phyloP scores from a whole-genome alignment of 139 green algal species.

The Micromonas commoda region DNA sequence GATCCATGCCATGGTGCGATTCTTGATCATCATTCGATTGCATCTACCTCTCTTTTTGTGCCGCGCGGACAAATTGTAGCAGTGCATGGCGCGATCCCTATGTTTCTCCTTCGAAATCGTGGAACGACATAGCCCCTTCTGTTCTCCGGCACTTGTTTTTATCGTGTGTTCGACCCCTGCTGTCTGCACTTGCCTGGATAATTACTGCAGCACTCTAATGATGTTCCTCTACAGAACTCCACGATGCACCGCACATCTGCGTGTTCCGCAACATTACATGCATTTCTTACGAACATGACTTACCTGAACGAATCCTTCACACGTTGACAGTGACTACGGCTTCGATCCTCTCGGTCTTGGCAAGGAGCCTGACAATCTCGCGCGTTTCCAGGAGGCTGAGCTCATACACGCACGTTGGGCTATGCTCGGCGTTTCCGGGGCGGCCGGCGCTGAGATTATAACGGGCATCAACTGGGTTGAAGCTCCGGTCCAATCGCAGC shows the following conservation, averaged over 20 bases:
- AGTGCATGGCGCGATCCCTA: no score
- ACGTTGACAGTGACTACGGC: constrained; percentile 54
- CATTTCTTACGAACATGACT: not conserved
- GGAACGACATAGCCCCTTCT: no score
- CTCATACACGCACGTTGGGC: constrained; percentile 78
- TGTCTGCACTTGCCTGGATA: not conserved
- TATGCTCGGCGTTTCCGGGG: constrained; percentile 66
- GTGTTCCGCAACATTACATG: not conserved
- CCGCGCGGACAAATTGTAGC: no score
- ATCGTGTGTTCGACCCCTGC: no score
- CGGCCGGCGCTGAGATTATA: not conserved
- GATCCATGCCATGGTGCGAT: not conserved
- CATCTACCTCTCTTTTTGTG: no score
- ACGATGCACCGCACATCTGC: not conserved
- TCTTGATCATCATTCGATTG: no score
- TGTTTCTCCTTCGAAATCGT: no score
- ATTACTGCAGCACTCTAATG: not conserved
- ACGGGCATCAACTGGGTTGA: not conserved
- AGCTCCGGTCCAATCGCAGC: not conserved
- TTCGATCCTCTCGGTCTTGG: constrained; percentile 88
- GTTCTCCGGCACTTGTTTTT: no score
- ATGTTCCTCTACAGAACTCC: no score
- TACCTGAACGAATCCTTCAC: not conserved
- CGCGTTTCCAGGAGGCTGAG: constrained; percentile 77
- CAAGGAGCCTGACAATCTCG: constrained; percentile 60